A percentile compares a stretch with the other conserved stretches of the same genome.
Evolutionary conservation across 148 eudicot genomes (phyloP).

Genomic region (Salicornia ramosissima): DNA sequence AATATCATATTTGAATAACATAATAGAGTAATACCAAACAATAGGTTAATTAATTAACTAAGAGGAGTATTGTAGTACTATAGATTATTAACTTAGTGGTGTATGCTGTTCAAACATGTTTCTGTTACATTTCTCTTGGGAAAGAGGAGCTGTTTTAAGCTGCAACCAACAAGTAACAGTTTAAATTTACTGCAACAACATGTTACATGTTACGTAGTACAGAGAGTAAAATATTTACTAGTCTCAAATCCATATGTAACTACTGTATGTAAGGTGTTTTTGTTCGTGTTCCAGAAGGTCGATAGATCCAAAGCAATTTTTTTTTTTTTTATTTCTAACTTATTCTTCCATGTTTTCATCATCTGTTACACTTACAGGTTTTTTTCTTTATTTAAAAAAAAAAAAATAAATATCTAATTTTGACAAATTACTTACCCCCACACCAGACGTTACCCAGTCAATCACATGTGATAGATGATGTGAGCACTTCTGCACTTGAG

Average conservation of each 20-base stretch:
- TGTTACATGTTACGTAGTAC: background rate
- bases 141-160: constrained; percentile 26
- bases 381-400: too few species aligned
- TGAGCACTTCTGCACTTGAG: background rate
- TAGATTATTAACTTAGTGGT: background rate
- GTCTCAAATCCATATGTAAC: constrained; percentile 28
- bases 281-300: constrained; percentile 28
- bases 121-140: constrained; percentile 31
- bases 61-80: too few species aligned
- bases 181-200: background rate
- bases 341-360: background rate
- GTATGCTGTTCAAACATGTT: background rate
- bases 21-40: too few species aligned
- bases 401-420: background rate
- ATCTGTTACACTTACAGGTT: too few species aligned
- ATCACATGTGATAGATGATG: too few species aligned
- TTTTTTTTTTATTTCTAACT: background rate
- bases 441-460: background rate
- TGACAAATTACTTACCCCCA: background rate
- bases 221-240: background rate
- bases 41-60: too few species aligned
- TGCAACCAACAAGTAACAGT: constrained; percentile 12
- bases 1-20: too few species aligned
- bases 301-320: constrained; percentile 32
- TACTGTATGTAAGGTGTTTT: too few species aligned